Evolutionary conservation across 129 eudicot species (phyloP).

Genomic region (Saussurea involucrata): DNA sequence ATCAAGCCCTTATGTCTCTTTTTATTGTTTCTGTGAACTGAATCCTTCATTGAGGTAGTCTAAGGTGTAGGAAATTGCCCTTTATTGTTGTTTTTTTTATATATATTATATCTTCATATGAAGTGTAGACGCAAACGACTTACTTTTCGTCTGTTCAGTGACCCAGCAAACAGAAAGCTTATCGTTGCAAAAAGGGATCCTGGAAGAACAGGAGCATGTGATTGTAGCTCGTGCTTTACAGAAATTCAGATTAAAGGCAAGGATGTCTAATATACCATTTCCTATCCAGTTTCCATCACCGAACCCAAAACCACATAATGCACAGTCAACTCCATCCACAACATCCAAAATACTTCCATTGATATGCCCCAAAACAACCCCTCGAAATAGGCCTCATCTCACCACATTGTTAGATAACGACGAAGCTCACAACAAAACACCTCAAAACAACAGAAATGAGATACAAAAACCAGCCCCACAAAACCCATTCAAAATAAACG

Average conservation of each 20-base stretch:
- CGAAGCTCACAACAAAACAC: constrained; percentile 20
- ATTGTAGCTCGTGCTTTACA: constrained; percentile 87
- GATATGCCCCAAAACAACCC: constrained; percentile 49
- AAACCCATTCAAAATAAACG: constrained; percentile 22
- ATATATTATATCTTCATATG: background rate
- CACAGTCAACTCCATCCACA: constrained; percentile 48
- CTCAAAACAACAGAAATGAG: constrained; percentile 28
- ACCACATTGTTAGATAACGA: constrained; percentile 27
- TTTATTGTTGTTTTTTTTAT: background rate
- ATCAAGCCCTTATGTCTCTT: background rate
- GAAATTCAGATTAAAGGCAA: constrained; percentile 61
- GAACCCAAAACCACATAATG: constrained; percentile 49
- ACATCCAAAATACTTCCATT: constrained; percentile 88
- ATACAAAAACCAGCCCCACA: constrained; percentile 20
- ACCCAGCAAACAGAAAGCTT: constrained; percentile 71
- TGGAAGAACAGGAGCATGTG: constrained; percentile 88
- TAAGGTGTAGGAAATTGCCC: background rate
- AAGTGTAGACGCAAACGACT: background rate
- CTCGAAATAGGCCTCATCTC: constrained; percentile 39
- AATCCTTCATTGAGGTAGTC: background rate
- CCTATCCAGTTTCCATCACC: constrained; percentile 75
- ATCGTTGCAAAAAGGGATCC: constrained; percentile 42
- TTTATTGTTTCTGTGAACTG: background rate
- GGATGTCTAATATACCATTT: constrained; percentile 43
- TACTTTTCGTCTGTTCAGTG: constrained; percentile 38